Conservation (phyloP, 1,139 yeast species). For the Suhomyces maxii region DNA sequence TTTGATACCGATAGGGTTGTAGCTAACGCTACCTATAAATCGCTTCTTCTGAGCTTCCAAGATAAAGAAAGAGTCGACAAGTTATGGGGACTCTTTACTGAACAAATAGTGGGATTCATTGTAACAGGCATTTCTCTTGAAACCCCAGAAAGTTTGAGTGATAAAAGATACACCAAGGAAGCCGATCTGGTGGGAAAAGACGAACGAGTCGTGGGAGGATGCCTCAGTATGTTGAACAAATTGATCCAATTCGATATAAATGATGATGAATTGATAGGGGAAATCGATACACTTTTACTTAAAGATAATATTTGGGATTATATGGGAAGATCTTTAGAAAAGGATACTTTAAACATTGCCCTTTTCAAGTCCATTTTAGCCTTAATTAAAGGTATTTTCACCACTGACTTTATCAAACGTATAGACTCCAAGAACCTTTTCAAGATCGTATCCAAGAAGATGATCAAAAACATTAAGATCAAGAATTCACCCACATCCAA, state of each 20-base stretch:
- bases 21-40: slow-evolving; percentile 46
- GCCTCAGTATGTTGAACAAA: slow-evolving; percentile 51
- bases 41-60: slow-evolving; percentile 57
- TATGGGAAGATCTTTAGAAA: slow-evolving; percentile 26
- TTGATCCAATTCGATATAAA: slow-evolving; percentile 23
- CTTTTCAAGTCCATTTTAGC: slow-evolving; percentile 47
- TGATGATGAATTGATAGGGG: slow-evolving; percentile 4
- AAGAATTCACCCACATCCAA: slow-evolving; percentile 30
- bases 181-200: slow-evolving; percentile 72
- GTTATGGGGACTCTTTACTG: slow-evolving; percentile 60
- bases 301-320: slow-evolving; percentile 48
- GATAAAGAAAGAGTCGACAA: slow-evolving; percentile 57
- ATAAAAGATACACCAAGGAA: slow-evolving; percentile 66
- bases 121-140: slow-evolving; percentile 57
- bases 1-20: slow-evolving; percentile 71
- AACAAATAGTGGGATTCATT: slow-evolving; percentile 56
- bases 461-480: slow-evolving; percentile 53
- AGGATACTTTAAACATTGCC: slow-evolving; percentile 38
- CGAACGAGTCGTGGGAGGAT: slow-evolving; percentile 54
- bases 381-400: slow-evolving; percentile 29
- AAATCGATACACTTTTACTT: slow-evolving; percentile 32
- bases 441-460: slow-evolving; percentile 48
- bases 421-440: slow-evolving; percentile 30
- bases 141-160: slow-evolving; percentile 64
- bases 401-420: slow-evolving; percentile 15